Base-by-base conservation (phyloP, 1,139 yeast genomes). In the Pneumocystis carinii region DNA sequence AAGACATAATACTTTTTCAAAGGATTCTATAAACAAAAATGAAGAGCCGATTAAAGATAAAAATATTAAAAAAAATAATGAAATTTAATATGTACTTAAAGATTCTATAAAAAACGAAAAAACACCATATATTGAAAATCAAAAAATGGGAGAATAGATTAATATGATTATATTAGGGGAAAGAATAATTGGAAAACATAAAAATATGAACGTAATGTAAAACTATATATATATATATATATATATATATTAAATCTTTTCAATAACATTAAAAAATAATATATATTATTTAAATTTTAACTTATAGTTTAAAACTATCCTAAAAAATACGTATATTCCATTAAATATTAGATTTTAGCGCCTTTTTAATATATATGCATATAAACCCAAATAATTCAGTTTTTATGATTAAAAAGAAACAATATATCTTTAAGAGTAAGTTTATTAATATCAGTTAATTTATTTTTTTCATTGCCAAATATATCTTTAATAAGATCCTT, bases 401-500 rank as follows among this genome's bases (percentile, higher is more conserved):
- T 39, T 19, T 57, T 39, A 19, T 19, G 29, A 19, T 39, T 39
- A 29, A 57, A 57, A 57, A 57, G 59, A 15, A 39, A 37, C 14
- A 57, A 29, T 37, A 39, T 39, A 37, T 57, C 59, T 37, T 39
- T 57, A 37, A 37, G 29, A 39, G 42, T 57, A 14, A 57, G 42
- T 14, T 29, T 57, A 57, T 57, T 57, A 57, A 37, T 27, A 57
- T 37, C 27, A 37, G 29, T 17, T 39, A 37, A 37, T 57, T 27
- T 12, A 39, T 24, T 19, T 12, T 57, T 57, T 37, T 19, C 41
- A 39, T 57, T 38, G 14, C 29, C 27, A 19, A 57, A 36, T 57
- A 36, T 39, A 2, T 57, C 42, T 39, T 37, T 57, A 19, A 39
- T 24, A 55, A 81, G 67, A 39, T 70, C 71, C 37, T 81, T 74